These are phyloP conservation scores for Sporothrix luriei DNA, from an alignment of 2,329 filamentous ascomycete species.

Conservation along the genomic window DNA sequence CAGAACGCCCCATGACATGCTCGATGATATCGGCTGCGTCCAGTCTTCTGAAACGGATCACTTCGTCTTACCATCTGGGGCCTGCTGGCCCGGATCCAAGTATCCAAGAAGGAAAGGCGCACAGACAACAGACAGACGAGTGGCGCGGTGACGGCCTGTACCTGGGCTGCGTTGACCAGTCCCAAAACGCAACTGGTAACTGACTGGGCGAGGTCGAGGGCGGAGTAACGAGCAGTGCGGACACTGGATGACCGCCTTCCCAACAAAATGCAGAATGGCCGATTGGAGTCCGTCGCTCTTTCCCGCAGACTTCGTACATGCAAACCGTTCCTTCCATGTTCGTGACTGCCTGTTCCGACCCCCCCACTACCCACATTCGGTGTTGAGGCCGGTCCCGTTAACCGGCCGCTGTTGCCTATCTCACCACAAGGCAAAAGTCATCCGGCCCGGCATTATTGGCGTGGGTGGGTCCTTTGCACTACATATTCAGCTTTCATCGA, in stretches of 20 bases:
- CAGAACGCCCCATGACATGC: background rate
- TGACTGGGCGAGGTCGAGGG: background rate
- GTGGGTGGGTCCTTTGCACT: background rate
- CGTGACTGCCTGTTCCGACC: background rate
- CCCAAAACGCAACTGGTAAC: background rate
- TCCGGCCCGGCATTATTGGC: constrained; percentile 14
- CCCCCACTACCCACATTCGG: background rate
- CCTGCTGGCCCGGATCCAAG: background rate
- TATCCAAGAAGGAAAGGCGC: background rate
- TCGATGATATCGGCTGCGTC: background rate
- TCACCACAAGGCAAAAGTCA: background rate
- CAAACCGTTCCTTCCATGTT: background rate
- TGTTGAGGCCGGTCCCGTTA: background rate
- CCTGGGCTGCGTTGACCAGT: constrained; percentile 23
- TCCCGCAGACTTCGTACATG: background rate
- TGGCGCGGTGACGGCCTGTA: constrained; percentile 23
- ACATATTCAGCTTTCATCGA: background rate
- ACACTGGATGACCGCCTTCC: background rate
- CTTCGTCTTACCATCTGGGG: background rate
- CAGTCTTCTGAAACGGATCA: background rate
- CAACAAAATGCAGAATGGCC: background rate
- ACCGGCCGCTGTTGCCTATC: constrained; percentile 17
- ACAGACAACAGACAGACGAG: background rate
- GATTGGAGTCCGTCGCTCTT: background rate
- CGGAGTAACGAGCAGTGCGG: background rate